Conservation (phyloP, 75 land plant species). For the Pinus tabuliformis region DNA sequence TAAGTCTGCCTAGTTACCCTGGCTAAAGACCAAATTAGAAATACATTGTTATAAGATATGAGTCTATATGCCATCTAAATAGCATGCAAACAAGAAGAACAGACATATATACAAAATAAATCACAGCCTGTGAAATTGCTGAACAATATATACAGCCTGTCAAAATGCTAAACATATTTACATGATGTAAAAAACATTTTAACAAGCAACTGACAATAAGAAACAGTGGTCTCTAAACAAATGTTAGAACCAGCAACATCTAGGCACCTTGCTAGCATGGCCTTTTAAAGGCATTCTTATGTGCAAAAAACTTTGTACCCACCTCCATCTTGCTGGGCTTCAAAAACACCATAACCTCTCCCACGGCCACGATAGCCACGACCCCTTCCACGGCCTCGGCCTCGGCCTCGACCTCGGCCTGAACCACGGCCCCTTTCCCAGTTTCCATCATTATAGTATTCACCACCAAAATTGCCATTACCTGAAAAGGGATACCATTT, state of each 20-base stretch:
- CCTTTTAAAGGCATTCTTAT: conserved; percentile 22
- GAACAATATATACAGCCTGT: too few species aligned
- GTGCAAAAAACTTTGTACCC: conserved; percentile 28
- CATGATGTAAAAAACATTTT: too few species aligned
- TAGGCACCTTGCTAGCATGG: conserved; percentile 12
- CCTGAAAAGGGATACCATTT: conserved; percentile 13
- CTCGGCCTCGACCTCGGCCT: conserved; percentile 35
- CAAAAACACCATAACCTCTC: conserved; percentile 26
- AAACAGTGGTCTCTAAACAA: neutral
- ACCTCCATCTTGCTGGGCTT: conserved; percentile 28
- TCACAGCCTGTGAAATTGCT: too few species aligned
- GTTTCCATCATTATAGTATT: conserved; percentile 40
- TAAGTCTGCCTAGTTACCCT: too few species aligned
- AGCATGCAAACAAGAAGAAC: too few species aligned
- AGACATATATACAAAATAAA: too few species aligned
- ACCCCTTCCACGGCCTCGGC: conserved; percentile 41
- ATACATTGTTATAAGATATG: too few species aligned
- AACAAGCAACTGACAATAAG: neutral
- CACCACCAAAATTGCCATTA: conserved; percentile 32
- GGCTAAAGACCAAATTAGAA: too few species aligned
- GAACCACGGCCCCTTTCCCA: conserved; percentile 41
- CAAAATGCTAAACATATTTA: too few species aligned
- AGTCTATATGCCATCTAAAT: too few species aligned
- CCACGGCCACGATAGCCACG: conserved; percentile 54
- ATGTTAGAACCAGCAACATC: neutral